Conservation (phyloP, 2,329 filamentous ascomycete genomes). For the Epichloe elymi region DNA sequence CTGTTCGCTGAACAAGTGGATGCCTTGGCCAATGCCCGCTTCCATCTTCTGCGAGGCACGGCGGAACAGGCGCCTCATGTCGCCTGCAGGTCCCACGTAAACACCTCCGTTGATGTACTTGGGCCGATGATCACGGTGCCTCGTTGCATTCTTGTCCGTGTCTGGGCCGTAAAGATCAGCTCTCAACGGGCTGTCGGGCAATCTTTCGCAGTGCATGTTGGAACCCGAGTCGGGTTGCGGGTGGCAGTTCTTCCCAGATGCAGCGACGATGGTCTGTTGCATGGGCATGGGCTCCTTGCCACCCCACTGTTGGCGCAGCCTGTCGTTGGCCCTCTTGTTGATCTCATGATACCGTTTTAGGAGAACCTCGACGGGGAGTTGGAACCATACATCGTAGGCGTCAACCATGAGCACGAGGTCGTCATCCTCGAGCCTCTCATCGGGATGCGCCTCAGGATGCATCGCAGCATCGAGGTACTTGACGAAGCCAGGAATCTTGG, state of each 20-base stretch:
- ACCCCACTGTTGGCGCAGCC: constrained; percentile 4
- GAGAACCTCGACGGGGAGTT: constrained; percentile 14
- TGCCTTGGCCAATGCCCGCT: constrained; percentile 1
- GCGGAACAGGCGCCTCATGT: constrained; percentile 9
- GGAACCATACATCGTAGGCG: constrained; percentile 17
- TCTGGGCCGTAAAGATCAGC: constrained; percentile 11
- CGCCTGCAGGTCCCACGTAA: constrained; percentile 10
- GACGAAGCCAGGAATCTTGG: constrained; percentile 12
- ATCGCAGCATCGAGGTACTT: constrained; percentile 10
- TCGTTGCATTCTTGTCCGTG: constrained; percentile 7
- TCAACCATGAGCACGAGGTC: constrained; percentile 15
- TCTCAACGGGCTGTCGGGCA: constrained; percentile 13
- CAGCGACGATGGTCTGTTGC: constrained; percentile 13
- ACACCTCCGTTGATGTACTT: constrained; percentile 11
- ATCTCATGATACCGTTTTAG: constrained; percentile 9
- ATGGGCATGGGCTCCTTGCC: constrained; percentile 8
- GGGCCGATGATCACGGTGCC: constrained; percentile 9
- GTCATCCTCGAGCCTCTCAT: constrained; percentile 8
- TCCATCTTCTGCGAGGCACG: constrained; percentile 9
- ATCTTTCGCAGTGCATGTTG: constrained; percentile 12
- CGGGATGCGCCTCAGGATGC: constrained; percentile 3
- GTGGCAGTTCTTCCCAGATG: constrained; percentile 13
- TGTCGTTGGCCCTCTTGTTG: constrained; percentile 6
- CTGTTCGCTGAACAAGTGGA: constrained; percentile 11
- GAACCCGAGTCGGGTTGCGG: constrained; percentile 8